Conservation (phyloP, 2,329 filamentous ascomycete genomes). For the Aspergillaceae sp. region DNA sequence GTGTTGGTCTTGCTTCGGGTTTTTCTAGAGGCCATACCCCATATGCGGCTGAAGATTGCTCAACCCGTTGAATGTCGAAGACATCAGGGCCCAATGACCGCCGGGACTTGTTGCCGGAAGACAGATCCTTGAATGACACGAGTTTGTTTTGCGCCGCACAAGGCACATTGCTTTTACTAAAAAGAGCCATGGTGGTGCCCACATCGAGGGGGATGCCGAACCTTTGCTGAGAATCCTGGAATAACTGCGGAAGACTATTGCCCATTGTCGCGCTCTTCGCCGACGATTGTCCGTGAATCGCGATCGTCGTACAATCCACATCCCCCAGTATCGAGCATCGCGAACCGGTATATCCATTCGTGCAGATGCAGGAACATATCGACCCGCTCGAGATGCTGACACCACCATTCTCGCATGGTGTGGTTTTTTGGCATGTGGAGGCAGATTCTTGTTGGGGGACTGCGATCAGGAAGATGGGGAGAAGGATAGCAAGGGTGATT, state of each 20-base stretch:
- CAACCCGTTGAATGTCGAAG: background rate
- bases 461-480: constrained; percentile 61
- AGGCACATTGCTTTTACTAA: constrained; percentile 66
- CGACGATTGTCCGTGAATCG: constrained; percentile 30
- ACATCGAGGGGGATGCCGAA: constrained; percentile 70
- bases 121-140: constrained; percentile 65
- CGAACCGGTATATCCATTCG: constrained; percentile 70
- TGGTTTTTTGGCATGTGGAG: constrained; percentile 48
- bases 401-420: constrained; percentile 71
- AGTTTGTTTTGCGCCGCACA: constrained; percentile 81
- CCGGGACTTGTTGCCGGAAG: constrained; percentile 18
- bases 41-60: constrained; percentile 7
- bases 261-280: constrained; percentile 68
- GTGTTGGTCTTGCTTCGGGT: no score
- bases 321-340: constrained; percentile 46
- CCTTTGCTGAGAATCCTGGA: constrained; percentile 55
- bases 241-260: constrained; percentile 64
- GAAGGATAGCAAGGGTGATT: constrained; percentile 69
- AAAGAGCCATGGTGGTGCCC: constrained; percentile 61
- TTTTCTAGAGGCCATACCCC: no score
- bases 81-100: constrained; percentile 9
- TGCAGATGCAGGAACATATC: constrained; percentile 77
- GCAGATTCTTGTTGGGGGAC: constrained; percentile 43
- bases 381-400: constrained; percentile 60
- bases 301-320: constrained; percentile 48